A percentile compares a stretch with the other conserved stretches of the same genome.
These are phyloP conservation scores for Elymus sibiricus DNA, from an alignment of 176 grass and related monocot genomes.

Conservation along the genomic window DNA sequence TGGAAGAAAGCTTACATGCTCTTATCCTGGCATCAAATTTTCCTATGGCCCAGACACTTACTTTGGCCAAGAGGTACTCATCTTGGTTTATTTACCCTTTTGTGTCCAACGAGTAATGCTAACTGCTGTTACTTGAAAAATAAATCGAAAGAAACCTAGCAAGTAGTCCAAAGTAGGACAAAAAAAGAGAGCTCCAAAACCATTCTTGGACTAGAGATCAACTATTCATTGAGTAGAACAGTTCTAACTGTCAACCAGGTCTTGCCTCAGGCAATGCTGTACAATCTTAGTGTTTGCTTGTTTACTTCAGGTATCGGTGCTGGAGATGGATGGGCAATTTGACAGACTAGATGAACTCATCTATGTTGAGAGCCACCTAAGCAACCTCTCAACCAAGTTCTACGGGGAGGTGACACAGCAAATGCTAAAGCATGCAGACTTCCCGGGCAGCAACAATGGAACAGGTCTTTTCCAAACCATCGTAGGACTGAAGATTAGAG, in stretches of 20 bases:
- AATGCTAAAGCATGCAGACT: constrained; percentile 88
- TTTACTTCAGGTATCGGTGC: constrained; percentile 64
- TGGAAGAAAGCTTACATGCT: constrained; percentile 86
- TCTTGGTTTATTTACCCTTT: constrained; percentile 7
- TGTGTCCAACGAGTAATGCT: not conserved
- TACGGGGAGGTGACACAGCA: constrained; percentile 96
- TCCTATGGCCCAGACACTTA: constrained; percentile 73
- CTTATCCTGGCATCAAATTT: constrained; percentile 91
- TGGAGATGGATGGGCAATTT: constrained; percentile 92
- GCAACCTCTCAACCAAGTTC: constrained; percentile 89
- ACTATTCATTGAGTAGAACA: not conserved
- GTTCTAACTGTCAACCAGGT: constrained; percentile 15
- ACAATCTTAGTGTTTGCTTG: constrained; percentile 25
- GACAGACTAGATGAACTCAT: constrained; percentile 88
- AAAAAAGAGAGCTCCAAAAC: not conserved
- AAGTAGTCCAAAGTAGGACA: not conserved
- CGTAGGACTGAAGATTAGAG: constrained; percentile 81
- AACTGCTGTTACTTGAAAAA: not conserved
- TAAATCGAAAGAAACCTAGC: not conserved
- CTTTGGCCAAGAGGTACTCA: constrained; percentile 73
- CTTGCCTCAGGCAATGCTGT: not conserved
- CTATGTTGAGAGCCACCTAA: constrained; percentile 90
- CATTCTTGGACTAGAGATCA: not conserved
- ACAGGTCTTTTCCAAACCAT: constrained; percentile 92
- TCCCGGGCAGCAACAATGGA: constrained; percentile 88